Conservation (phyloP, 176 grass and related monocot genomes). For the Oryza rufipogon region DNA sequence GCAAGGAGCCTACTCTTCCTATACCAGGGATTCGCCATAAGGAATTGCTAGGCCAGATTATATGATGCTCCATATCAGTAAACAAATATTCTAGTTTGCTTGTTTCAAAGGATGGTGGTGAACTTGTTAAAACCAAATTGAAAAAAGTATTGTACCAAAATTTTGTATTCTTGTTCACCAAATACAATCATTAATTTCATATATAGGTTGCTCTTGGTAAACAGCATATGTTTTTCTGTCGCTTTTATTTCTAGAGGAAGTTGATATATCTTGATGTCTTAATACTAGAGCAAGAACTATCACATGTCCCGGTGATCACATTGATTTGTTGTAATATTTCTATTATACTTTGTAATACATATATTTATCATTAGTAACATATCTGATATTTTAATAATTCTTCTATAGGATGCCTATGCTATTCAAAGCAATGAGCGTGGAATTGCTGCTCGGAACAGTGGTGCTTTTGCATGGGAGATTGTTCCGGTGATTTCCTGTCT, state of each 20-base stretch:
- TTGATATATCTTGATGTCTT: not conserved
- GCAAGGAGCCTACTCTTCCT: not conserved
- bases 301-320: not conserved
- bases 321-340: slow-evolving; percentile 3
- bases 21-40: not conserved
- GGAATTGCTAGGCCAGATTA: not conserved
- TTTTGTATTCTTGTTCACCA: not conserved
- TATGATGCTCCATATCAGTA: slow-evolving; percentile 11
- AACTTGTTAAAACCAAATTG: not conserved
- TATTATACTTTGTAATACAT: not conserved
- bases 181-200: not conserved
- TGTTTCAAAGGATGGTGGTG: slow-evolving; percentile 8
- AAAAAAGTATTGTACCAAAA: not conserved
- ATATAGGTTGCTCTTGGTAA: not conserved
- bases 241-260: not conserved
- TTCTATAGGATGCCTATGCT: slow-evolving; percentile 77
- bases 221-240: not conserved
- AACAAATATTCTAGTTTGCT: slow-evolving; percentile 6
- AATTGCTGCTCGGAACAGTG: slow-evolving; percentile 82
- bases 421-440: slow-evolving; percentile 96
- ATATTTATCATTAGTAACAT: slow-evolving; percentile 4
- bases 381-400: slow-evolving; percentile 32
- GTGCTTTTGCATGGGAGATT: slow-evolving; percentile 93
- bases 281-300: not conserved
- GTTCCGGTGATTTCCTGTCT: slow-evolving; percentile 58